Evolutionary conservation across 2,329 filamentous ascomycete species (phyloP).

Genomic region (Penicillium sp.): DNA sequence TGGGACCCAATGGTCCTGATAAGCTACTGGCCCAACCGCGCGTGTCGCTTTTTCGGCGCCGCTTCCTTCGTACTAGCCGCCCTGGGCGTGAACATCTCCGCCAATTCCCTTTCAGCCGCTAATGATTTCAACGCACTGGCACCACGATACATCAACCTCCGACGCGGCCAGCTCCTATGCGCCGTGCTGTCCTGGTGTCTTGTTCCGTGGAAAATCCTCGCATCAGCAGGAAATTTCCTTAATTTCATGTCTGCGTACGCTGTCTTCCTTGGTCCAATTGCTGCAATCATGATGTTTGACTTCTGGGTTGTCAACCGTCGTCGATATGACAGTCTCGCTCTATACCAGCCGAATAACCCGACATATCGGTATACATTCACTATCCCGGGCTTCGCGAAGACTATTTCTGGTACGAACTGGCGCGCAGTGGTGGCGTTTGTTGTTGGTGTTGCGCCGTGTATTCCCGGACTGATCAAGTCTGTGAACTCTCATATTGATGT

Average conservation of each 20-base stretch:
- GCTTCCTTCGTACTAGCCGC: conserved; percentile 55
- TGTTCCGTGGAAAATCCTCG: conserved; percentile 65
- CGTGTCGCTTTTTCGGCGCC: conserved; percentile 51
- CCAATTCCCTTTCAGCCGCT: conserved; percentile 50
- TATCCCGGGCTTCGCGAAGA: conserved; percentile 8
- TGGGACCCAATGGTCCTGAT: conserved; percentile 48
- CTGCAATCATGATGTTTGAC: conserved; percentile 59
- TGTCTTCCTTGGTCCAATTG: conserved; percentile 64
- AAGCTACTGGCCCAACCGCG: conserved; percentile 39
- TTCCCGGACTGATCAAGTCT: conserved; percentile 54
- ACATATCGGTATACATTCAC: conserved; percentile 52
- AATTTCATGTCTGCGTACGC: conserved; percentile 66
- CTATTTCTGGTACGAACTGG: conserved; percentile 55
- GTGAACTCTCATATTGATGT: conserved; percentile 40
- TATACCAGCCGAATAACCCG: conserved; percentile 49
- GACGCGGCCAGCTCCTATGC: conserved; percentile 55
- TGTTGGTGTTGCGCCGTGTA: conserved; percentile 55
- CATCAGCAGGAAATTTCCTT: conserved; percentile 57
- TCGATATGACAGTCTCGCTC: conserved; percentile 51
- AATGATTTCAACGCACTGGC: conserved; percentile 58
- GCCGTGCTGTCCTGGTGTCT: conserved; percentile 59
- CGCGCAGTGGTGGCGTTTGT: conserved; percentile 58
- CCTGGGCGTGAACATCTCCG: conserved; percentile 57
- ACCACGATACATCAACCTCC: conserved; percentile 56
- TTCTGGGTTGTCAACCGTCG: conserved; percentile 56